Evolutionary conservation across 345 rosid species (phyloP), one percentile per base, ranked within the genome.

Genomic region (Sisymbrium altissimum): DNA sequence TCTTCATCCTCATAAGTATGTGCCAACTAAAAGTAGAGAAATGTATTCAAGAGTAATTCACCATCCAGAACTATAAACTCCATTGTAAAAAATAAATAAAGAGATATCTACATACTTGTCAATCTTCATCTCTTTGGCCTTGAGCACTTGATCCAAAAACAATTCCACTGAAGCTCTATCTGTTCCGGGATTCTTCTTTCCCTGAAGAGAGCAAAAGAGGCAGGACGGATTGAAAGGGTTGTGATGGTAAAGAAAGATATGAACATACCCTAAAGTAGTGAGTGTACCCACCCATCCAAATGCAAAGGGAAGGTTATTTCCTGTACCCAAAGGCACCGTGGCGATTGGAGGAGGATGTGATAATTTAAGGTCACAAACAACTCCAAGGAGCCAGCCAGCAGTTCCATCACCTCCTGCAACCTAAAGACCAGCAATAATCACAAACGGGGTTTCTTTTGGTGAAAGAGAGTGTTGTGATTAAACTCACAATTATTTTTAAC

Each of bases 321-420:
- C 99, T 7, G 99, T 95, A 64, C 99, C 99, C 66, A 95, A 65
- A n/a, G 99, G 99, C 12, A 88, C 88, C 0, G 97, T 92, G 13
- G 97, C 99, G 66, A 95, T 78, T 14, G 99, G 93, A 8, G 97
- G 99, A 7, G 99, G 87, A 77, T 86, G 90, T 44, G 92, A 80
- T 50, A 94, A 79, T 78, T 85, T 92, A 53, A 94, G 96, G 72
- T 92, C 97, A 67, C 88, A 86, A 36, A 94, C 93, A 78, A 92
- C 97, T 66, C 97, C 97, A 69, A 94, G 93, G 73, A 92, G 92
- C 99, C 99, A 94, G 4, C 97, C 91, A 66, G 97, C 99, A 3
- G 99, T 95, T 60, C 99, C 99, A 83, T 95, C 99, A 14, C 99
- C 97, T 77, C 99, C 97, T 60, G 96, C 96, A 79, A 89, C 97